A percentile compares a stretch with the other conserved stretches of the same genome.
Conservation (phyloP, 148 eudicot genomes). For the Arctostaphylos glauca region DNA sequence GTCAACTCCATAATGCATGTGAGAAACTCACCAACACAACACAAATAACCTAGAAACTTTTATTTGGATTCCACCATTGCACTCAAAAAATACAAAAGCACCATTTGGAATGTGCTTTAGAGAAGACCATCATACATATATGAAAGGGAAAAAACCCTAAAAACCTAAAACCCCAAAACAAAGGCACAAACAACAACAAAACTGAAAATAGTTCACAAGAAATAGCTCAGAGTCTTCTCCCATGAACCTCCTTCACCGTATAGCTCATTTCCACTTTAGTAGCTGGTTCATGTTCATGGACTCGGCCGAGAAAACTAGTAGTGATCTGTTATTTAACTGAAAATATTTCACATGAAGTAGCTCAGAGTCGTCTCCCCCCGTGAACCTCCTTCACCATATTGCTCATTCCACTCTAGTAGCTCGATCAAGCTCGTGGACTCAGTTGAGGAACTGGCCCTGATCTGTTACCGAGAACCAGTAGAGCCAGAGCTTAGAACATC, state of each 20-base stretch:
- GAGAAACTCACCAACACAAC: neutral
- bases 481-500: neutral
- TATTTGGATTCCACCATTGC: too few relatives aligned
- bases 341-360: conserved; percentile 64
- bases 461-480: conserved; percentile 24
- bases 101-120: neutral
- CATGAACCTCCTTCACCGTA: conserved; percentile 89
- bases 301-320: conserved; percentile 39
- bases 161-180: neutral
- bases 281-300: conserved; percentile 78
- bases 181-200: neutral
- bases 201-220: conserved; percentile 45
- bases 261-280: conserved; percentile 74
- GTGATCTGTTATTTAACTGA: conserved; percentile 23
- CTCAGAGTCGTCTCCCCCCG: conserved; percentile 61
- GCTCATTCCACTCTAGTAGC: conserved; percentile 85
- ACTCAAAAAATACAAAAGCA: too few relatives aligned
- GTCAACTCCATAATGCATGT: neutral
- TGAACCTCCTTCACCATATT: conserved; percentile 86
- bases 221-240: conserved; percentile 65
- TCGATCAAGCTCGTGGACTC: conserved; percentile 75
- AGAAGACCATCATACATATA: neutral
- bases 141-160: neutral
- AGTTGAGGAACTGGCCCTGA: conserved; percentile 27
- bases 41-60: neutral